phyloP scores from a whole-genome alignment of 2,329 filamentous ascomycete species.

The Emmonsiellopsis sp. region DNA sequence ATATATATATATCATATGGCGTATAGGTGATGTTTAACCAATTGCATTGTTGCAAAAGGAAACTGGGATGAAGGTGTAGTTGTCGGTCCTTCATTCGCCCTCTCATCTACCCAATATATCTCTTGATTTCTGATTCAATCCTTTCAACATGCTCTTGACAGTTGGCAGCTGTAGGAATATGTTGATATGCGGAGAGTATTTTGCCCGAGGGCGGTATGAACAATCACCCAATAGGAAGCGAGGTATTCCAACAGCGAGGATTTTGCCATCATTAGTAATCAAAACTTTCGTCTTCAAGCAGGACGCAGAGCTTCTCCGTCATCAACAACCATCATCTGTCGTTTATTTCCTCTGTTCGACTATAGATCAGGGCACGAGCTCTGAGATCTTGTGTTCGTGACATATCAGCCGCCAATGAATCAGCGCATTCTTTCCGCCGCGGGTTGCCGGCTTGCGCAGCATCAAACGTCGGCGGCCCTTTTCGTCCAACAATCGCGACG shows the following conservation, averaged over 20 bases:
- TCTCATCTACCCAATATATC: no score
- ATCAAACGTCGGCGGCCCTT: conserved; percentile 5
- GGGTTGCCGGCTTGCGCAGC: conserved; percentile 18
- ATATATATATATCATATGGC: no score
- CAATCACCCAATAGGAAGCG: background rate
- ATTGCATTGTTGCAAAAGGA: no score
- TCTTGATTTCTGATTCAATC: no score
- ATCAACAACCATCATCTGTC: background rate
- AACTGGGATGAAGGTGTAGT: no score
- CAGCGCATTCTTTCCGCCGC: conserved; percentile 19
- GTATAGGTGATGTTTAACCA: no score
- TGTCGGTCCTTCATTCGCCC: no score
- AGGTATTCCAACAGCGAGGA: background rate
- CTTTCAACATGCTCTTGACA: no score
- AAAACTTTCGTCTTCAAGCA: background rate
- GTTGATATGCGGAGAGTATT: no score
- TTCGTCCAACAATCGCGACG: conserved; percentile 11
- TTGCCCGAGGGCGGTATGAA: background rate
- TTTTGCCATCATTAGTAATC: conserved; percentile 3
- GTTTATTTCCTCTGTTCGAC: background rate
- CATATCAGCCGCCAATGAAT: conserved; percentile 18
- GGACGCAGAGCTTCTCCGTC: background rate
- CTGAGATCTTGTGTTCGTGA: background rate
- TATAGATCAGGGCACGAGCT: background rate
- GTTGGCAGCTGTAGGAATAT: no score